Evolutionary conservation across 805 yeast genomes (phyloP), one percentile per base, ranked within the genome.

Genomic region (Metschnikowia lunata): DNA sequence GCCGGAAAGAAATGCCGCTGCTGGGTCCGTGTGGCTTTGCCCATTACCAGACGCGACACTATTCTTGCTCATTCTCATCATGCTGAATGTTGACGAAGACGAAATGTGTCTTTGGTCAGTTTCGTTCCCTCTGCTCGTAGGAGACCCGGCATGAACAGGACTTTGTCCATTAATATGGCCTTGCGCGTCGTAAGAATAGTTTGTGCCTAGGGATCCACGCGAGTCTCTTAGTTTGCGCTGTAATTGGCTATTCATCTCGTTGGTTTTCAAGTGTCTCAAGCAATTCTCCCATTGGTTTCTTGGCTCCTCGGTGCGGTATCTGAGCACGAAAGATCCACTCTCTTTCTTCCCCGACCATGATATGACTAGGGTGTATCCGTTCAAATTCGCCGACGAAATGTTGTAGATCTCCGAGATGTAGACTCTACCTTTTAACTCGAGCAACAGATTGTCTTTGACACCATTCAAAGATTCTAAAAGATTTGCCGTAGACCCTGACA

Each of bases 301-400:
- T 13, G 75, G 73, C 61, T 93, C 98, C 57, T 90, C 97, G 40
- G 84, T 84, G 48, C 84, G 77, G 64, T 88, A 88, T 45, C 87
- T 76, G 59, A 93, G 74, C 13, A 88, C 79, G 55, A 93, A 89
- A 14, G 87, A 80, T 11, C 96, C 97, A 27, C 86, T 82, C 52
- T 90, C 97, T 56, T 80, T 82, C 41, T 83, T 80, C 8, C 96
- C 93, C n/a, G 82, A 79, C 93, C 93, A 86, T 12, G 86, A 77
- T 9, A 85, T 76, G 31, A 83, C 77, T 52, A 85, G 66, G 11
- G 78, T 76, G 57, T 82, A 80, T 6, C 83, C 82, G n/a, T 64
- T 50, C 60, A 37, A 51, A 47, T 65, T 62, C 2, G 72, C 62
- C 7, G 68, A 57, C 3, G 66, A 58, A 15, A 71, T 67, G 51